Evolutionary conservation across 371 early-diverging fungal species (phyloP).

Genomic region (Mortierella sp.): DNA sequence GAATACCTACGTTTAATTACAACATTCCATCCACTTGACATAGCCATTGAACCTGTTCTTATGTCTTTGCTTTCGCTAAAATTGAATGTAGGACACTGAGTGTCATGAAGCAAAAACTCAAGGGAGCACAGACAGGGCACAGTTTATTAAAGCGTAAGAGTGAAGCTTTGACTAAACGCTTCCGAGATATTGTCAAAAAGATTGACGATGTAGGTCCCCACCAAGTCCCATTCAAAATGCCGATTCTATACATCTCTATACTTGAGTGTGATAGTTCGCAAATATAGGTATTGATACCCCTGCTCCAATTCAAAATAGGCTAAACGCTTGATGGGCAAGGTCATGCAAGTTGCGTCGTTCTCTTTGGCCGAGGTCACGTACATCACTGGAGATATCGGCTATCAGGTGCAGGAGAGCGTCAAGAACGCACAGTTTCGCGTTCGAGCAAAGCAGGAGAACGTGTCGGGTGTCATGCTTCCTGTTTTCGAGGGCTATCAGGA

Average conservation of each 20-base stretch:
- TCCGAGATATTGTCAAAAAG: slow-evolving; percentile 94
- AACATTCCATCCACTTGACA: background rate
- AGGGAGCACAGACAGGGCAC: slow-evolving; percentile 99
- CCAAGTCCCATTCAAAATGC: background rate
- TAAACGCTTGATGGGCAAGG: slow-evolving; percentile 94
- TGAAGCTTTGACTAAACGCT: slow-evolving; percentile 97
- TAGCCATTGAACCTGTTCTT: background rate
- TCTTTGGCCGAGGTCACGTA: slow-evolving; percentile 98
- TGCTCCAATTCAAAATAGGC: slow-evolving; percentile 62
- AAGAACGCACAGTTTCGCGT: slow-evolving; percentile 93
- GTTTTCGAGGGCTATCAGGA: slow-evolving; percentile 91
- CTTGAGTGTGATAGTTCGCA: background rate
- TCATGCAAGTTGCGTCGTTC: slow-evolving; percentile 98
- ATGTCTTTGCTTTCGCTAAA: background rate
- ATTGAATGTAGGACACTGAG: slow-evolving; percentile 77
- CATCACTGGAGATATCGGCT: slow-evolving; percentile 97
- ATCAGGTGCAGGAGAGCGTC: slow-evolving; percentile 94
- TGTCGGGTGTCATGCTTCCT: slow-evolving; percentile 97
- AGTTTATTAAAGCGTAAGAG: slow-evolving; percentile 97
- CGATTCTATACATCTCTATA: background rate
- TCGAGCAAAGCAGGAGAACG: slow-evolving; percentile 94
- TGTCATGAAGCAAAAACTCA: slow-evolving; percentile 93
- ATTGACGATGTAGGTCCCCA: slow-evolving; percentile 84
- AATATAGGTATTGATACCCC: background rate
- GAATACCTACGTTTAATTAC: background rate